phyloP scores from a whole-genome alignment of 1,139 yeast species.

The Yamadazyma kanchanaburiensis region DNA sequence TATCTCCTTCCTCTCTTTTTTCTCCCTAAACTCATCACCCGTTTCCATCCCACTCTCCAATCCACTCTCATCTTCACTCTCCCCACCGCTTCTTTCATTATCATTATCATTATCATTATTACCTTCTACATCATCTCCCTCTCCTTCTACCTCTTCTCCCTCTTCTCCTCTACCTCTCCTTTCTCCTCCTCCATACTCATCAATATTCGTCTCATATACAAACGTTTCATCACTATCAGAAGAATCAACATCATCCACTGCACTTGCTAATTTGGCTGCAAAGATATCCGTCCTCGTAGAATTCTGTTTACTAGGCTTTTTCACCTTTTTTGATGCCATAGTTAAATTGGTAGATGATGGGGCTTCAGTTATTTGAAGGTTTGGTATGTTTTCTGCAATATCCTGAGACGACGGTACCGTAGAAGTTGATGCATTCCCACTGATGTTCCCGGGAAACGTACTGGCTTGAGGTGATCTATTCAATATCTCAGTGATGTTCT shows the following conservation, averaged over 20 bases:
- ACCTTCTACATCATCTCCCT: constrained; percentile 1
- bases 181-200: no score
- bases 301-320: constrained; percentile 19
- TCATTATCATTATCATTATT: constrained; percentile 1
- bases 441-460: constrained; percentile 19
- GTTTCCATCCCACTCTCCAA: no score
- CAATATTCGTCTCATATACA: constrained; percentile 66
- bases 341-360: not conserved
- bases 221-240: constrained; percentile 92
- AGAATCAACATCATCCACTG: constrained; percentile 84
- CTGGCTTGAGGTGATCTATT: constrained; percentile 32
- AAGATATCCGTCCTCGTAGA: constrained; percentile 82
- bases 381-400: constrained; percentile 12
- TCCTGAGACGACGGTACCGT: constrained; percentile 9
- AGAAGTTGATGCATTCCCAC: constrained; percentile 7
- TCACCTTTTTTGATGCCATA: constrained; percentile 4
- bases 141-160: constrained; percentile 3
- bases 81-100: no score
- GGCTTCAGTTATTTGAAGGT: constrained; percentile 7
- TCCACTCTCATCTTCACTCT: no score
- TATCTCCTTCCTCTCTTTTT: no score
- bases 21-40: no score
- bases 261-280: constrained; percentile 92
- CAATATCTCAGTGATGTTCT: constrained; percentile 34
- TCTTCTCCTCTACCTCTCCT: no score